A percentile compares a stretch with the other conserved stretches of the same genome.
These are phyloP conservation scores for Elsinoe australis DNA, from an alignment of 2,329 filamentous ascomycete genomes.

Conservation along the genomic window DNA sequence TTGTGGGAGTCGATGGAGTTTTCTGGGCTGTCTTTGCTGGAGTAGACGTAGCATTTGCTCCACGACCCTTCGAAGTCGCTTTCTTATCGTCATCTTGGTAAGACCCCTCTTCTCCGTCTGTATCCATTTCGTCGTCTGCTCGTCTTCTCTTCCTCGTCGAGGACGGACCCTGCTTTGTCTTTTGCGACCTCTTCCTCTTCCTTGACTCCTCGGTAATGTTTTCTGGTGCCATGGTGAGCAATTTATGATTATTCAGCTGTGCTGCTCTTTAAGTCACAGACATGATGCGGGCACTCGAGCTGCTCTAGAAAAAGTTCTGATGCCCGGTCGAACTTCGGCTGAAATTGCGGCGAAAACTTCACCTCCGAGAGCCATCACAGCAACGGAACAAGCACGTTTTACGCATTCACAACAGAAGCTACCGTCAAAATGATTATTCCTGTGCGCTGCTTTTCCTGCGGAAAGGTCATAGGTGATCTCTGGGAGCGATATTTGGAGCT, in stretches of 20 bases:
- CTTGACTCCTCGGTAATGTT: constrained; percentile 1
- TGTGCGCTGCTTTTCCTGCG: constrained; percentile 96
- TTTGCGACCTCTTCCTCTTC: constrained; percentile 15
- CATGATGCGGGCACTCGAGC: too few relatives aligned
- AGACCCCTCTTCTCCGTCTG: constrained; percentile 1
- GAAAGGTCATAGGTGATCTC: constrained; percentile 95
- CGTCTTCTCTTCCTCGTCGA: constrained; percentile 14
- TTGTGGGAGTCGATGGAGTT: not conserved
- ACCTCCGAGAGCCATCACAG: constrained; percentile 10
- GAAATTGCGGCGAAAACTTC: constrained; percentile 16
- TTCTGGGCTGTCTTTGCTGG: constrained; percentile 1
- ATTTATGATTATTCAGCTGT: not conserved
- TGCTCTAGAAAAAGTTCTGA: constrained; percentile 17
- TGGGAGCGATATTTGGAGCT: constrained; percentile 94
- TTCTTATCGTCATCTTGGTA: too few relatives aligned
- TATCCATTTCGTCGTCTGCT: constrained; percentile 2
- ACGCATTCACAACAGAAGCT: not conserved
- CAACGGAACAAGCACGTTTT: too few relatives aligned
- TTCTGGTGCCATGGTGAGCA: constrained; percentile 2
- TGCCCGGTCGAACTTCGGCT: constrained; percentile 2
- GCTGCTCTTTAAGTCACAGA: too few relatives aligned
- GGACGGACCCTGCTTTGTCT: constrained; percentile 12
- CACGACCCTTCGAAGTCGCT: too few relatives aligned
- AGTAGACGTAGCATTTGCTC: too few relatives aligned
- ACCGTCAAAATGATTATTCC: constrained; percentile 83